Evolutionary conservation across 768 basidiomycete species (phyloP).

Genomic region (Collybia sordida): DNA sequence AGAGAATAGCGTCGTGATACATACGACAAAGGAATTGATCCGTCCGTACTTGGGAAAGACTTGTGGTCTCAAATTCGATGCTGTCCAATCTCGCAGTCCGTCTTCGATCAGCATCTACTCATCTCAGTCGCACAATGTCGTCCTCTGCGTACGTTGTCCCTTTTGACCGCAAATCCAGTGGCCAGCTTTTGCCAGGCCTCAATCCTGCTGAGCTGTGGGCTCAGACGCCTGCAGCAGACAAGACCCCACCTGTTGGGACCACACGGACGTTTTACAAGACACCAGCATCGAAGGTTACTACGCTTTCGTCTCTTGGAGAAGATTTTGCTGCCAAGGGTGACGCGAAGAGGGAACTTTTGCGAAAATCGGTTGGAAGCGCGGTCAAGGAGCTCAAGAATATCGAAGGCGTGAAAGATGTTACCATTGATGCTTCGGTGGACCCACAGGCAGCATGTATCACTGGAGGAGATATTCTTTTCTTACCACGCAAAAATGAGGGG

Average conservation of each 20-base stretch:
- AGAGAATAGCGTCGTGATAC: too few relatives aligned
- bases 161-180: constrained; percentile 45
- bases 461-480: constrained; percentile 4
- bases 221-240: constrained; percentile 44
- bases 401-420: constrained; percentile 61
- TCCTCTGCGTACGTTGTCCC: constrained; percentile 58
- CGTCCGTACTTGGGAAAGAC: constrained; percentile 1
- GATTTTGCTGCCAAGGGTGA: constrained; percentile 43
- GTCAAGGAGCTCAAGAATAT: constrained; percentile 66
- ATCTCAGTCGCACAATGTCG: constrained; percentile 41
- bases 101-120: constrained; percentile 10
- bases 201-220: constrained; percentile 54
- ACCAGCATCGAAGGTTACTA: constrained; percentile 45
- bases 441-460: constrained; percentile 74
- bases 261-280: constrained; percentile 65
- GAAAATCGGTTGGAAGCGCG: constrained; percentile 70
- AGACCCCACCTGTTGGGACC: constrained; percentile 59
- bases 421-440: constrained; percentile 64
- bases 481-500: too few relatives aligned
- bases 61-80: constrained; percentile 8
- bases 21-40: too few relatives aligned
- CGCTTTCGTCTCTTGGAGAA: constrained; percentile 60
- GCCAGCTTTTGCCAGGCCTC: constrained; percentile 31
- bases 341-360: constrained; percentile 61
- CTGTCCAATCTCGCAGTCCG: constrained; percentile 11